Evolutionary conservation across 176 grass and related monocot genomes (phyloP), one percentile per base, ranked within the genome.

Genomic region (Musa itinerans): DNA sequence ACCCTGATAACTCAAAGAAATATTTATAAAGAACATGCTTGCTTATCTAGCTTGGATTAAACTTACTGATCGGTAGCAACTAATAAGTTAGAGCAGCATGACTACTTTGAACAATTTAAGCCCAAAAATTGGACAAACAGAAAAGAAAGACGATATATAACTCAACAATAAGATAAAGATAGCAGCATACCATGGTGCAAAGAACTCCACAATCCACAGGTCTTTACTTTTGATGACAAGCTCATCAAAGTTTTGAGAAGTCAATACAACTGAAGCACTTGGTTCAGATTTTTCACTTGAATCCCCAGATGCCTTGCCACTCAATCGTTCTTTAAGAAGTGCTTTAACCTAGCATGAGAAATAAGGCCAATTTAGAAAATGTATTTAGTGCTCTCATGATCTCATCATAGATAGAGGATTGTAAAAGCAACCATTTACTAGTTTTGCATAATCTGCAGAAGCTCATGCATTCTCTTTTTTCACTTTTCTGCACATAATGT

Each of bases 181-280:
- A 87, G 51, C 8, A 78, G 52, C 88, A 78, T 92, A 99, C 96
- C 96, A 99, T 58, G 96, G 96, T 74, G 96, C 96, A 81, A 99
- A 99, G 68, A 99, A 95, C 72, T 99, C 96, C 77, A 99, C 91
- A 61, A 99, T 92, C 96, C 89, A 99, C 68, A 99, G 79, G 63
- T 99, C 96, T 57, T 95, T 99, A 75, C 91, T 95, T 81, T 95
- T 99, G 48, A 86, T 43, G 74, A 99, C 96, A 11, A 91, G 81
- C 53, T 95, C 86, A 77, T 99, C 96, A 26, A 99, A 99, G 81
- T 95, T 99, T 11, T 12, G 83, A 9, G 96, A 95, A 76, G 84
- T 99, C 53, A 99, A 66, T 76, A 76, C 89, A 77, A 95, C 8
- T 70, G 96, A 99, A 77, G 82, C 78, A 68, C 76, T 99, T 81